Conservation (phyloP, 305 asterid species). For the Fraxinus floribunda region DNA sequence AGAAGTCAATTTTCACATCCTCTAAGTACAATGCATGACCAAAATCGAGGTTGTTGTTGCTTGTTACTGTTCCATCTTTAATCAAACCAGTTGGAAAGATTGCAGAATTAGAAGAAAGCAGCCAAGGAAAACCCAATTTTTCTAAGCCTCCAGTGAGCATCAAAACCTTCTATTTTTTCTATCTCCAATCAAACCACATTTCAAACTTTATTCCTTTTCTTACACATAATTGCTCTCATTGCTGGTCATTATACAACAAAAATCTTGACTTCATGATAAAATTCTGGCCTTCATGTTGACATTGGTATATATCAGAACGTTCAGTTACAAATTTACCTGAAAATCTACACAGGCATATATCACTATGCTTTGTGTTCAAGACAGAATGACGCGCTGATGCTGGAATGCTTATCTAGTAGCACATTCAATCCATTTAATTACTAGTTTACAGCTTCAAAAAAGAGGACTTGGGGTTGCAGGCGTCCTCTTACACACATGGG, state of each 20-base stretch:
- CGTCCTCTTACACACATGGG: conserved; percentile 82
- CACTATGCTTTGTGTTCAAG: conserved; percentile 21
- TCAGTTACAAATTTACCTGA: conserved; percentile 24
- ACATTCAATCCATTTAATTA: conserved; percentile 13
- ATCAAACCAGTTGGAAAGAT: conserved; percentile 26
- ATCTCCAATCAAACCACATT: conserved; percentile 23
- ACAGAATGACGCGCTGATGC: conserved; percentile 22
- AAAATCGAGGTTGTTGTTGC: conserved; percentile 17
- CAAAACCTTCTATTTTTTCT: conserved; percentile 14
- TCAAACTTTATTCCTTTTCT: conserved; percentile 25
- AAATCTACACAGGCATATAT: background rate
- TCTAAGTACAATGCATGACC: conserved; percentile 11
- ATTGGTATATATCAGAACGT: conserved; percentile 19
- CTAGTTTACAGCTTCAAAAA: conserved; percentile 80
- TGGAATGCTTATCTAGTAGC: conserved; percentile 20
- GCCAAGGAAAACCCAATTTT: background rate
- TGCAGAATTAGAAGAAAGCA: conserved; percentile 26
- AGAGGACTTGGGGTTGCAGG: conserved; percentile 93
- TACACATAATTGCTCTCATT: conserved; percentile 23
- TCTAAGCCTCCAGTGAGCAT: conserved; percentile 22
- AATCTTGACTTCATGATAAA: conserved; percentile 27
- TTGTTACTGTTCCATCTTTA: conserved; percentile 10
- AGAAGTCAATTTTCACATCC: conserved; percentile 11
- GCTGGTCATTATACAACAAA: conserved; percentile 29
- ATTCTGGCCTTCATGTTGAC: conserved; percentile 29